Evolutionary conservation across 2,329 filamentous ascomycete species (phyloP), one percentile per base, ranked within the genome.

Genomic region (Onygenales sp.): DNA sequence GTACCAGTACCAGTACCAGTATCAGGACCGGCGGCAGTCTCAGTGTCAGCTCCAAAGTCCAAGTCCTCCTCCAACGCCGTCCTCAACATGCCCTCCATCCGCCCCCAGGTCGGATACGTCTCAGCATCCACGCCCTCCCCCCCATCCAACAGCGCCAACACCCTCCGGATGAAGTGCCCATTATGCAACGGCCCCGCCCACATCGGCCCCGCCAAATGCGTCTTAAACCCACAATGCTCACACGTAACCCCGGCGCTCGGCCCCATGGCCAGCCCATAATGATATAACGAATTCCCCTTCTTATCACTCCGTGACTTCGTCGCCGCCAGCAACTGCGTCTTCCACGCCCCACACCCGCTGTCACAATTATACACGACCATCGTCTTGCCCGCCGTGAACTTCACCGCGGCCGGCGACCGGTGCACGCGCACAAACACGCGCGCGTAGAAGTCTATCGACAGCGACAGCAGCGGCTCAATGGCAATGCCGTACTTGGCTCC

Each of bases 381-480:
- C 0, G 87, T 93, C 69, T 92, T 96, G 38, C 89, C 86, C 2
- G 89, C 88, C 17, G 90, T 77, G 58, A 94, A 91, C 68, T 97
- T 98, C 65, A 96, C 91, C 52, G 89, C 85, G 3, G 85, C 85
- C 0, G 90, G 87, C 3, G 88, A 89, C 60, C 83, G 88, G 56
- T 81, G 79, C 38, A 98, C 80, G 17, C 86, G 83, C 45, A 98
- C 85, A 66, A 97, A 98, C 2, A 96, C 78, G 45, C 94, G 83
- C 17, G 86, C 84, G 66, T 98, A 98, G 69, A 94, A 98, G 69
- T 98, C 93, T 57, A 97, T 95, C 2, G 89, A 96, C 1, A 98
- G 79, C 5, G 89, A 95, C 9, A 98, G 79, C 3, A 96, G 78
- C 0, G 93, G 93, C 69, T 97, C 91, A 55, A 97, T 89, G 0